Evolutionary conservation across 768 basidiomycete species (phyloP).

Genomic region (Ephemerocybe angulata): DNA sequence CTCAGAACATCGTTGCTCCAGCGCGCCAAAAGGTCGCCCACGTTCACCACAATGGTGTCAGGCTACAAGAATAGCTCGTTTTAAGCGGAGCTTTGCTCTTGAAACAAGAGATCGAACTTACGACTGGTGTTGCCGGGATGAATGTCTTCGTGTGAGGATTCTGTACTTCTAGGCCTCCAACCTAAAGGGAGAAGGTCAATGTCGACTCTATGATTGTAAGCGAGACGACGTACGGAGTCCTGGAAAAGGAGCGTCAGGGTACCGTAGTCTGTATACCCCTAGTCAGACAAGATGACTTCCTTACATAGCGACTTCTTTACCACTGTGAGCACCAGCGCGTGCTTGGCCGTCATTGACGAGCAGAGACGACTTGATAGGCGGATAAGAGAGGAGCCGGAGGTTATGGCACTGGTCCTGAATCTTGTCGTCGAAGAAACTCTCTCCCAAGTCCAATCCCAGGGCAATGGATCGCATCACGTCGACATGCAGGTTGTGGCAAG

Average conservation of each 20-base stretch:
- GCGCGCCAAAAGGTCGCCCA: conserved; percentile 74
- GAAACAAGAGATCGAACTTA: conserved; percentile 31
- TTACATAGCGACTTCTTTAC: conserved; percentile 26
- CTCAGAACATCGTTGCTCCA: conserved; percentile 82
- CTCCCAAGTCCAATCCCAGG: conserved; percentile 68
- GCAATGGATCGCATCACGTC: conserved; percentile 85
- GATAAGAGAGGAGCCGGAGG: conserved; percentile 76
- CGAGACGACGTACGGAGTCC: conserved; percentile 46
- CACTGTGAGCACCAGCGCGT: conserved; percentile 81
- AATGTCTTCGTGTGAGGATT: conserved; percentile 73
- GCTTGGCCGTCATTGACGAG: conserved; percentile 65
- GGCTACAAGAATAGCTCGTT: conserved; percentile 40
- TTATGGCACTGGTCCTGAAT: conserved; percentile 79
- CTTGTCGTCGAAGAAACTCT: conserved; percentile 71
- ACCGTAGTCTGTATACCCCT: conserved; percentile 56
- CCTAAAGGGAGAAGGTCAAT: conserved; percentile 29
- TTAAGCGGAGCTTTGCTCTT: background rate
- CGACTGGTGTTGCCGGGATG: conserved; percentile 72
- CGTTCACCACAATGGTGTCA: conserved; percentile 79
- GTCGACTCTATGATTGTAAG: background rate
- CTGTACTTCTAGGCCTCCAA: conserved; percentile 80
- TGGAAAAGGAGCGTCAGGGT: conserved; percentile 82
- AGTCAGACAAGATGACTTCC: background rate
- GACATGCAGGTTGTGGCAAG: conserved; percentile 72
- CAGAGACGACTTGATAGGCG: conserved; percentile 59